Conservation (phyloP, 345 rosid genomes). For the Syzygium aqueum region DNA sequence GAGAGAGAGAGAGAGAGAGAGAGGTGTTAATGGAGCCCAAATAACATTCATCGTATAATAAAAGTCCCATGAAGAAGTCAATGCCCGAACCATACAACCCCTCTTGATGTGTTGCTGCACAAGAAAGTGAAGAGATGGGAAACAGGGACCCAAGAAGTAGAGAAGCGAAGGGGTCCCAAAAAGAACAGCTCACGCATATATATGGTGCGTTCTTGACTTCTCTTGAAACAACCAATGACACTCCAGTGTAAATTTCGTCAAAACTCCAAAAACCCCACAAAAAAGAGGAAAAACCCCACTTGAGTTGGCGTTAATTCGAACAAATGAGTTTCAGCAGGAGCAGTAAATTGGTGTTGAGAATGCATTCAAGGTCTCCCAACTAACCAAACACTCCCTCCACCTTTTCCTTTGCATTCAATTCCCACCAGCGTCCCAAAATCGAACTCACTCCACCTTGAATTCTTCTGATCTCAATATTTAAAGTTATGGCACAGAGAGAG, state of each 20-base stretch:
- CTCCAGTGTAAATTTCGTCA: not conserved
- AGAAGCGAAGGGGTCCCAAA: not conserved
- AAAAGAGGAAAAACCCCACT: not conserved
- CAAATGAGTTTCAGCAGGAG: not conserved
- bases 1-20: not conserved
- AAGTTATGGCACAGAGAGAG: slow-evolving; percentile 9
- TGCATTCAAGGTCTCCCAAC: slow-evolving; percentile 5
- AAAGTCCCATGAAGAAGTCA: slow-evolving; percentile 3
- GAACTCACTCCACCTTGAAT: not conserved
- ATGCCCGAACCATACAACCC: slow-evolving; percentile 12
- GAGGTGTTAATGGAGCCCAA: not conserved
- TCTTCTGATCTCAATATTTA: slow-evolving; percentile 27
- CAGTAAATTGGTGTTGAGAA: not conserved
- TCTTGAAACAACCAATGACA: not conserved
- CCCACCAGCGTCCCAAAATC: not conserved
- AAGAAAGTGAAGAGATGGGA: not conserved
- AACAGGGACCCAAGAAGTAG: not conserved
- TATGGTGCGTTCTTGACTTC: slow-evolving; percentile 16
- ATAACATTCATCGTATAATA: not conserved
- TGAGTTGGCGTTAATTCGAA: not conserved
- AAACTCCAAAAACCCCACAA: not conserved
- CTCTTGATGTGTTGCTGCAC: not conserved
- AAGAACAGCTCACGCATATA: not conserved
- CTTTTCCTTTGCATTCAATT: not conserved
- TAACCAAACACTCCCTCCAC: not conserved